A percentile compares a stretch with the other conserved stretches of the same genome.
Evolutionary conservation across 441 rosid genomes (phyloP).

Genomic region (Euphorbia schlechtendalii): DNA sequence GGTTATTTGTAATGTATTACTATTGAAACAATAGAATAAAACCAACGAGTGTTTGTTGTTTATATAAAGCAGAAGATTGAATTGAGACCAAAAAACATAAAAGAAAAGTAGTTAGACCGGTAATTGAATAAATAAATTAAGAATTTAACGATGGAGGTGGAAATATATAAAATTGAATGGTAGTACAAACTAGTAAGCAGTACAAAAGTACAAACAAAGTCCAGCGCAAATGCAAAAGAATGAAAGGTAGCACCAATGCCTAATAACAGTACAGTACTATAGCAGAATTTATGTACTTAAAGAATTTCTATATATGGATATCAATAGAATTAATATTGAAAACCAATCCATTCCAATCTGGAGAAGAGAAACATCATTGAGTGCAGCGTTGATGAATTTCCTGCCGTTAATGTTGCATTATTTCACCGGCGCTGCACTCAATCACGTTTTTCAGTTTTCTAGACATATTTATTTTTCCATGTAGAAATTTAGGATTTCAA

Average conservation of each 20-base stretch:
- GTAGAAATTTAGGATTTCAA: neutral
- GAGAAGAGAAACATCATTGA: slow-evolving; percentile 47
- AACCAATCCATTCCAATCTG: neutral
- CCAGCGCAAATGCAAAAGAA: neutral
- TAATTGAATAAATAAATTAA: too few species aligned
- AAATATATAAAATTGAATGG: neutral
- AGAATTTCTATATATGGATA: neutral
- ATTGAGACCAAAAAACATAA: too few species aligned
- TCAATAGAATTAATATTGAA: neutral
- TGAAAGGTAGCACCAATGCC: neutral
- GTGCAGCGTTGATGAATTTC: slow-evolving; percentile 62
- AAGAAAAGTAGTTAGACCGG: too few species aligned
- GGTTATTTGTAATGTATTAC: too few species aligned
- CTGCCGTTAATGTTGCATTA: neutral
- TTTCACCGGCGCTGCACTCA: slow-evolving; percentile 39
- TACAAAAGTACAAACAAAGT: too few species aligned
- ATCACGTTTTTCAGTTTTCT: slow-evolving; percentile 35
- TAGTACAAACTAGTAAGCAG: neutral
- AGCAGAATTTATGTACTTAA: too few species aligned
- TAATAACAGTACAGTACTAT: neutral
- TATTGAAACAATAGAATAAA: too few species aligned
- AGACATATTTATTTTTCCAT: slow-evolving; percentile 1
- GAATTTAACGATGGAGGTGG: too few species aligned
- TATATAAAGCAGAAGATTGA: too few species aligned
- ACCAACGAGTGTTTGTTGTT: too few species aligned